phyloP scores from a whole-genome alignment of 2,329 filamentous ascomycete species.

The Kalmusia sp. region DNA sequence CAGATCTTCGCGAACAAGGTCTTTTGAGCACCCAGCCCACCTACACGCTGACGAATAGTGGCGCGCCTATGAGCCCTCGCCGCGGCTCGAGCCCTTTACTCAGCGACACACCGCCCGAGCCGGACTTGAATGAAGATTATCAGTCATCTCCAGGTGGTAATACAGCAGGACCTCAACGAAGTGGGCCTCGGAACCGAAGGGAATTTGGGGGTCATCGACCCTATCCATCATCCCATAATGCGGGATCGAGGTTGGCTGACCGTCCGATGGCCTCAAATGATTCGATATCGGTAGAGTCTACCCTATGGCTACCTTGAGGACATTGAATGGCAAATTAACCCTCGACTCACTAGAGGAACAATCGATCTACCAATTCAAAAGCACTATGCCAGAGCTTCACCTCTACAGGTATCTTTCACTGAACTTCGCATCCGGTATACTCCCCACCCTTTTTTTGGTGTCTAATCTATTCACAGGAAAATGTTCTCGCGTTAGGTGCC shows the following conservation, averaged over 20 bases:
- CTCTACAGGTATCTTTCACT: constrained; percentile 38
- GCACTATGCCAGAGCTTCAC: constrained; percentile 36
- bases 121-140: not conserved
- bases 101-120: not conserved
- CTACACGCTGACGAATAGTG: not conserved
- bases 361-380: constrained; percentile 15
- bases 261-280: constrained; percentile 6
- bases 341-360: constrained; percentile 9
- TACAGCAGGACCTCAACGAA: not conserved
- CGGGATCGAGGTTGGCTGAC: not conserved
- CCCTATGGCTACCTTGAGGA: constrained; percentile 4
- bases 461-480: constrained; percentile 62
- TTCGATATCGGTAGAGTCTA: not conserved
- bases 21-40: not conserved
- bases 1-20: constrained; percentile 15
- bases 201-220: not conserved
- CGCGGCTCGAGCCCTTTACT: not conserved
- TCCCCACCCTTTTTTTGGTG: constrained; percentile 1
- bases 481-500: constrained; percentile 84
- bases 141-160: not conserved
- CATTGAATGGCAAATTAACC: constrained; percentile 1
- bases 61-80: not conserved
- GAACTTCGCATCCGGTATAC: constrained; percentile 14
- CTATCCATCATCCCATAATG: not conserved
- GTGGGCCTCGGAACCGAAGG: not conserved